These are phyloP conservation scores for Chytriomyces sp. DNA, from an alignment of 192 early-diverging fungal genomes.

Conservation along the genomic window DNA sequence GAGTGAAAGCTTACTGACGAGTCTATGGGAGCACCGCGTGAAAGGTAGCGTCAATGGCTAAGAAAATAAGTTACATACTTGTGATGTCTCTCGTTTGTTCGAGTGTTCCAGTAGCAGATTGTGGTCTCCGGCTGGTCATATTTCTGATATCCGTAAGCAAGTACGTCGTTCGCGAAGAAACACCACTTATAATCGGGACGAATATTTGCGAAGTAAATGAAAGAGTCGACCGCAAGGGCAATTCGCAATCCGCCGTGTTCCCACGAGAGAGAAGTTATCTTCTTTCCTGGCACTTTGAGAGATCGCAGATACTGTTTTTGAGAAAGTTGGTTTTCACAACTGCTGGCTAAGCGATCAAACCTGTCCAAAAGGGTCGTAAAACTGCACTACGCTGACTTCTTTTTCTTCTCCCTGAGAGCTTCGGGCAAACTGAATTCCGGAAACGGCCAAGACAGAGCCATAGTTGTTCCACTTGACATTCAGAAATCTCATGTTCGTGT, in stretches of 20 bases:
- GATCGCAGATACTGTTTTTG: slow-evolving; percentile 50
- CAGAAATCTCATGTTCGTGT: slow-evolving; percentile 56
- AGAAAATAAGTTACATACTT: slow-evolving; percentile 40
- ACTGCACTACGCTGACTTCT: slow-evolving; percentile 58
- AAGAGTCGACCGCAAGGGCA: slow-evolving; percentile 62
- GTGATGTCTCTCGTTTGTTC: slow-evolving; percentile 53
- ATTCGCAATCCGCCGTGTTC: slow-evolving; percentile 58
- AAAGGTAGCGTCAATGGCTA: too few relatives aligned
- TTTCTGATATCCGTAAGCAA: slow-evolving; percentile 53
- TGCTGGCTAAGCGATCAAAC: slow-evolving; percentile 31
- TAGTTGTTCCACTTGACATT: slow-evolving; percentile 60
- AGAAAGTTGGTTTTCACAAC: slow-evolving; percentile 6
- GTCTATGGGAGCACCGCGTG: slow-evolving; percentile 17
- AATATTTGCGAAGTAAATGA: slow-evolving; percentile 67
- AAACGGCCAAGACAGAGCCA: slow-evolving; percentile 59
- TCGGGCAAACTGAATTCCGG: slow-evolving; percentile 51
- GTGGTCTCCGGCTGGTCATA: slow-evolving; percentile 46
- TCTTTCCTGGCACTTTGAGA: slow-evolving; percentile 62
- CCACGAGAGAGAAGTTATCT: slow-evolving; percentile 59
- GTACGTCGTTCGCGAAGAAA: slow-evolving; percentile 49
- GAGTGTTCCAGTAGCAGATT: slow-evolving; percentile 60
- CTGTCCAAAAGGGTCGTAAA: slow-evolving; percentile 57
- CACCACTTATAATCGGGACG: slow-evolving; percentile 59
- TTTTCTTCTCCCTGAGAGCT: slow-evolving; percentile 59
- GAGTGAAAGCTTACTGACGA: slow-evolving; percentile 42